Evolutionary conservation across 176 grass and related monocot species (phyloP), one percentile per base, ranked within the genome.

Genomic region (Triticum timopheevii): DNA sequence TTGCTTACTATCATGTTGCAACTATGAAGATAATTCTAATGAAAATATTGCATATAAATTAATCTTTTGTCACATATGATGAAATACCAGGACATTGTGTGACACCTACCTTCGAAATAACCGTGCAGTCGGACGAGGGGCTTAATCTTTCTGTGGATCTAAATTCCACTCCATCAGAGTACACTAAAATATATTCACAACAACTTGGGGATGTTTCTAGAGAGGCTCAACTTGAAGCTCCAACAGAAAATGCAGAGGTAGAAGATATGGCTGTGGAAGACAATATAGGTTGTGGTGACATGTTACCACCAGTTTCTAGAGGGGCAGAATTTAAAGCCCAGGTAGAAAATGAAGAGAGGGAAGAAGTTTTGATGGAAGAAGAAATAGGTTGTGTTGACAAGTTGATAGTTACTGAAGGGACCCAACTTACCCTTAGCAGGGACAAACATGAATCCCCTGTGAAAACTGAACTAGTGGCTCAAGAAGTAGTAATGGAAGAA

Each of bases 81-180:
- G 73, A 88, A 67, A 93, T 65, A 34, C 30, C 47, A 47, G 80
- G 56, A 62, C 86, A 70, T 30, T 6, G 8, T 85, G 77, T 69
- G 38, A 68, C 5, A 23, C 40, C 65, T 91, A 80, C 73, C 23
- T 20, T 10, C 9, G 20, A 72, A 67, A 87, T 91, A 22, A 61
- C 12, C 61, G 80, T 87, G 25, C 38, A 35, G 59, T 84, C 83
- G 13, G 69, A 91, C 3, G 62, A 74, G 20, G 89, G 89, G 36
- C 47, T 89, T 77, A 65, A 89, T 81, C 69, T 94, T 52, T 87
- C 5, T 68, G 86, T 94, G 38, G 92, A 94, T 86, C 56, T 89
- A 24, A 81, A 87, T 84, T 84, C 61, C 42, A 75, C 24, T 61
- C 69, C 83, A 13, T n/a, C 40, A 22, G 68, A 67, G 36, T 87